Evolutionary conservation across 441 rosid species (phyloP), one percentile per base, ranked within the genome.

Genomic region (Arabidopsis lyrata): DNA sequence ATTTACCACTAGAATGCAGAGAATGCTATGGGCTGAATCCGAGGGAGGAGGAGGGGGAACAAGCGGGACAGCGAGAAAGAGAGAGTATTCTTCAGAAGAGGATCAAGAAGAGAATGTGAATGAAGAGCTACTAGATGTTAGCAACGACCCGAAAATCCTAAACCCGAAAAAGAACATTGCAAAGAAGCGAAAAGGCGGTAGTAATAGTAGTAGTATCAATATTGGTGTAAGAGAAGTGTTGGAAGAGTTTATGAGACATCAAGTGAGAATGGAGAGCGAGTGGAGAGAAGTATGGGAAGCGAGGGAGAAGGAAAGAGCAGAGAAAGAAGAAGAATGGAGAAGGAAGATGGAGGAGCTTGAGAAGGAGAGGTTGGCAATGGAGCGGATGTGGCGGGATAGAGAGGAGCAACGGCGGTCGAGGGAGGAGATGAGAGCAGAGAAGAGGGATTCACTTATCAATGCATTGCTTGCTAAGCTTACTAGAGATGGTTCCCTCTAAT

Each of bases 311-410:
- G 95, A 95, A 77, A 85, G 98, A 83, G 81, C 82, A 78, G 58
- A 74, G 80, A 86, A 81, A 82, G 99, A 95, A 85, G 87, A 81
- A 86, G 99, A 95, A 75, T 95, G 99, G 99, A 86, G 97, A 74
- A 87, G 71, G 61, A 83, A 81, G 14, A 95, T 92, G 99, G 97
- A 95, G 68, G 88, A 83, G 0, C 60, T 95, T 11, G 99, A 95
- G 83, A 95, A 86, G 4, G 98, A 95, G 81, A 88, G 95, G 82
- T 38, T 87, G 47, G 73, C 82, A 78, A 85, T 92, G 90, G 99
- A 95, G 36, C 73, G 86, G 42, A 80, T 87, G 63, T 91, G 97
- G 98, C 83, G 90, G 52, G 96, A 92, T 48, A 86, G 83, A 76
- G 99, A 95, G 68, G 99, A 95, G 75, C 93, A 92, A 81, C 78